These are phyloP conservation scores for Gentiana straminea DNA, from an alignment of 257 asterid species.

Conservation along the genomic window DNA sequence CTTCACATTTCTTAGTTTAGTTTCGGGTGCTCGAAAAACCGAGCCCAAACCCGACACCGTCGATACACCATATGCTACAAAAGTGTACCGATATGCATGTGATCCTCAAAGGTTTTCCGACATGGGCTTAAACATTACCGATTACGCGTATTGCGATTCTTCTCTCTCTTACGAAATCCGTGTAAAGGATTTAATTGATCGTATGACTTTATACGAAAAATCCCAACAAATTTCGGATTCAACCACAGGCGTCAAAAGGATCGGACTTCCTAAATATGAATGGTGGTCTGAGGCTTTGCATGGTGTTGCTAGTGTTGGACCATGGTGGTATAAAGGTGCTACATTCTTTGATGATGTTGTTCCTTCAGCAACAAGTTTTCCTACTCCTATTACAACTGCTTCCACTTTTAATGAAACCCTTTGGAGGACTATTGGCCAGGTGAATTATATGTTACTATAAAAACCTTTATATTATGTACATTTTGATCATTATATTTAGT, in stretches of 20 bases:
- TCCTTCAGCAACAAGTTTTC: constrained; percentile 5
- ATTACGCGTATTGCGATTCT: constrained; percentile 21
- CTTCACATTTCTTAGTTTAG: no score
- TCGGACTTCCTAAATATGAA: constrained; percentile 25
- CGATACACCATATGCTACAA: no score
- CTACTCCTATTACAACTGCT: constrained; percentile 18
- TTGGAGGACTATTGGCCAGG: not conserved
- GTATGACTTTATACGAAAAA: constrained; percentile 31
- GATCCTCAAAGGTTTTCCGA: constrained; percentile 17
- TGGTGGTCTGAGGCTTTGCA: constrained; percentile 51
- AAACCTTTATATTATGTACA: constrained; percentile 22
- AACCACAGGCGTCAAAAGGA: constrained; percentile 19
- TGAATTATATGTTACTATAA: constrained; percentile 34
- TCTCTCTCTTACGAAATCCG: constrained; percentile 18
- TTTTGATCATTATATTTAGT: no score
- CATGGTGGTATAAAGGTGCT: not conserved
- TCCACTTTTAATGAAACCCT: not conserved
- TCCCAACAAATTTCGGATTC: constrained; percentile 23
- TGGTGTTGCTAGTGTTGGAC: constrained; percentile 24
- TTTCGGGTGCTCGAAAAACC: no score
- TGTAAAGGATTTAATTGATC: constrained; percentile 31
- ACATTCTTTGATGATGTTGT: not conserved
- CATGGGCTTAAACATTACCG: constrained; percentile 20
- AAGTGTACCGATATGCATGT: constrained; percentile 12
- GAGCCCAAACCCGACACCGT: no score